These are phyloP conservation scores for Escallonia rubra DNA, from an alignment of 129 eudicot genomes.

Conservation along the genomic window DNA sequence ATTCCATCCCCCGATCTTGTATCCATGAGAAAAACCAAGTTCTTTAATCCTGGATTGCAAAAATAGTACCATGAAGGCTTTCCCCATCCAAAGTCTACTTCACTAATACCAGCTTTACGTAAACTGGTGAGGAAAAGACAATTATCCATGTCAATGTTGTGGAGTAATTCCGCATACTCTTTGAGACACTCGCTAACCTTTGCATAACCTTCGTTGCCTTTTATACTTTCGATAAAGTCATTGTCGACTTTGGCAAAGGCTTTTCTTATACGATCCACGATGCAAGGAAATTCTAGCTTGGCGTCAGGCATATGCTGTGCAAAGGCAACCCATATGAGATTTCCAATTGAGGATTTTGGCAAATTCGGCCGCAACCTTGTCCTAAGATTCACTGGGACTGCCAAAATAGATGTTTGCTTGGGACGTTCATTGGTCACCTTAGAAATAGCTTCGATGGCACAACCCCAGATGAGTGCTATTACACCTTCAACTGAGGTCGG, in stretches of 20 bases:
- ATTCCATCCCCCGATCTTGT: conserved; percentile 18
- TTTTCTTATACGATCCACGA: conserved; percentile 1
- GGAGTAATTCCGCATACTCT: background rate
- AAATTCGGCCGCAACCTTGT: background rate
- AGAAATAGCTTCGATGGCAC: background rate
- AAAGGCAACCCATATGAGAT: background rate
- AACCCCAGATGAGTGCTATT: conserved; percentile 20
- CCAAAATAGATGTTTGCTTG: background rate
- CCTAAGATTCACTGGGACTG: conserved; percentile 10
- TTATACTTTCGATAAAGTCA: background rate
- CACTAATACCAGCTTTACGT: conserved; percentile 14
- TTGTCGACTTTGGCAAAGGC: background rate
- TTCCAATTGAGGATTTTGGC: conserved; percentile 3
- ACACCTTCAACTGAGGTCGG: conserved; percentile 15
- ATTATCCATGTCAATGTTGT: background rate
- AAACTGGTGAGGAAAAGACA: background rate
- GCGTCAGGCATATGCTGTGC: background rate
- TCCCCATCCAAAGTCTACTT: conserved; percentile 31
- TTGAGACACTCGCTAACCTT: background rate
- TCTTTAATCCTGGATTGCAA: background rate
- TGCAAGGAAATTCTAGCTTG: background rate
- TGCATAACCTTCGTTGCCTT: background rate
- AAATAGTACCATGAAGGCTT: conserved; percentile 18
- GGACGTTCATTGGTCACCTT: background rate
- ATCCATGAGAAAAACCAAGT: conserved; percentile 7